Evolutionary conservation across 495 filamentous ascomycete species (phyloP).

Genomic region (Xylaria telfairii): DNA sequence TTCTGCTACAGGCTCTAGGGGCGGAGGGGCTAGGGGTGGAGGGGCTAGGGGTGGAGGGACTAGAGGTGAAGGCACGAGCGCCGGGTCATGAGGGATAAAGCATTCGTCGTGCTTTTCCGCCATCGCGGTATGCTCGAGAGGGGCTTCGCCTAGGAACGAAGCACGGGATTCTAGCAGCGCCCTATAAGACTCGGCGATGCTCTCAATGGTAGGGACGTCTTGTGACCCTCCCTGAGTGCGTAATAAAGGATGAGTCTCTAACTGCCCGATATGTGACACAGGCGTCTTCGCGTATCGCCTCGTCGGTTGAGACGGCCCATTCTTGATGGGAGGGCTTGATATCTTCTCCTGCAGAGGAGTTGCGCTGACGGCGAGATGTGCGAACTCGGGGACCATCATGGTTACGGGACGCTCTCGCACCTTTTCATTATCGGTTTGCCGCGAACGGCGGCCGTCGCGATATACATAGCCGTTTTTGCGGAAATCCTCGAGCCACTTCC

Average conservation of each 20-base stretch:
- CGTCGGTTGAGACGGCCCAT: conserved; percentile 31
- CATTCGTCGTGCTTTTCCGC: conserved; percentile 15
- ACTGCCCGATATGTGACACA: conserved; percentile 48
- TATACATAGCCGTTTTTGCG: conserved; percentile 42
- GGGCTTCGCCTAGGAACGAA: conserved; percentile 27
- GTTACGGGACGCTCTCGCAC: conserved; percentile 31
- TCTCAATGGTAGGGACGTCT: conserved; percentile 46
- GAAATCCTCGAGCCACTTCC: conserved; percentile 45
- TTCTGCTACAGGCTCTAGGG: conserved; percentile 25
- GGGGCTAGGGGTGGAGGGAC: conserved; percentile 26
- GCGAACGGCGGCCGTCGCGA: conserved; percentile 21
- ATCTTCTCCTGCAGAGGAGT: conserved; percentile 31
- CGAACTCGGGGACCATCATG: conserved; percentile 46
- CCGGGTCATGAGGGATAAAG: conserved; percentile 3
- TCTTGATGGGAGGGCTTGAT: conserved; percentile 25
- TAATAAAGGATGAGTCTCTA: conserved; percentile 39
- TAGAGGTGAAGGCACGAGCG: conserved; percentile 21
- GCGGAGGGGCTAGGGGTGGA: conserved; percentile 24
- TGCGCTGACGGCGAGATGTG: conserved; percentile 40
- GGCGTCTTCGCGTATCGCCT: conserved; percentile 53
- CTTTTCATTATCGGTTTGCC: conserved; percentile 25
- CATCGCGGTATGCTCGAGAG: conserved; percentile 28
- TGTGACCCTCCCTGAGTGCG: conserved; percentile 33
- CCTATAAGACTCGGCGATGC: conserved; percentile 54
- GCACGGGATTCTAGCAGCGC: conserved; percentile 47